Evolutionary conservation across 768 basidiomycete species (phyloP).

Genomic region (Mycena albidolilacea): DNA sequence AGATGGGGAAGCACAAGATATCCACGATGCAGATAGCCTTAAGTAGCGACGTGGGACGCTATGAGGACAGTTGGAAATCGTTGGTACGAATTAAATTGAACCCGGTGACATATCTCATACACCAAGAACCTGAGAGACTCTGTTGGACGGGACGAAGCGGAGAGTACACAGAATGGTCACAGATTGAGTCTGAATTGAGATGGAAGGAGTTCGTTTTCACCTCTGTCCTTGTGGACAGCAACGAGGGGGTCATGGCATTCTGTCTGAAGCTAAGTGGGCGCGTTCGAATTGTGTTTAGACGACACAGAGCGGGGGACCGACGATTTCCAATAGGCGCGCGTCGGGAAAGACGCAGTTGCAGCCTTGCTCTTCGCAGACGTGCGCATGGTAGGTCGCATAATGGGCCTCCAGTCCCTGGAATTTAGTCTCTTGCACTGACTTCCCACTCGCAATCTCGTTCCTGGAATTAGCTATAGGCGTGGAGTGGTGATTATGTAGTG

Average conservation of each 20-base stretch:
- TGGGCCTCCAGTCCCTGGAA: slow-evolving; percentile 88
- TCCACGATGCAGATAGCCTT: not conserved
- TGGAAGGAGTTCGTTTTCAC: slow-evolving; percentile 66
- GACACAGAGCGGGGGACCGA: slow-evolving; percentile 58
- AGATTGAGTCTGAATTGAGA: too few relatives aligned
- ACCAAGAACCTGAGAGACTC: not conserved
- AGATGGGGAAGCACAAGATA: not conserved
- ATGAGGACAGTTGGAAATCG: not conserved
- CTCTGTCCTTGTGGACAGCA: slow-evolving; percentile 79
- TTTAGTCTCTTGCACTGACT: too few relatives aligned
- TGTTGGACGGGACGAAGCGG: too few relatives aligned
- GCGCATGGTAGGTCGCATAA: slow-evolving; percentile 89
- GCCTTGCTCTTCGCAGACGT: slow-evolving; percentile 78
- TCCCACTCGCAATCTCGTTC: too few relatives aligned
- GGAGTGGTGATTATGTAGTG: slow-evolving; percentile 70
- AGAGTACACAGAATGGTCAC: too few relatives aligned
- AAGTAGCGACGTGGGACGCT: not conserved
- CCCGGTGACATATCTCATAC: not conserved
- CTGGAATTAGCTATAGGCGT: slow-evolving; percentile 75
- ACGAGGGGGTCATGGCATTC: slow-evolving; percentile 93
- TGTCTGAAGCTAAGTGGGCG: slow-evolving; percentile 74
- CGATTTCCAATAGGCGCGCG: slow-evolving; percentile 81
- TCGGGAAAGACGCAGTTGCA: slow-evolving; percentile 93
- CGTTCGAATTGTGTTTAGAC: slow-evolving; percentile 21
- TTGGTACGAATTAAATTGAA: not conserved